Conservation (phyloP, 805 yeast species). For the Candida chauliodis region DNA sequence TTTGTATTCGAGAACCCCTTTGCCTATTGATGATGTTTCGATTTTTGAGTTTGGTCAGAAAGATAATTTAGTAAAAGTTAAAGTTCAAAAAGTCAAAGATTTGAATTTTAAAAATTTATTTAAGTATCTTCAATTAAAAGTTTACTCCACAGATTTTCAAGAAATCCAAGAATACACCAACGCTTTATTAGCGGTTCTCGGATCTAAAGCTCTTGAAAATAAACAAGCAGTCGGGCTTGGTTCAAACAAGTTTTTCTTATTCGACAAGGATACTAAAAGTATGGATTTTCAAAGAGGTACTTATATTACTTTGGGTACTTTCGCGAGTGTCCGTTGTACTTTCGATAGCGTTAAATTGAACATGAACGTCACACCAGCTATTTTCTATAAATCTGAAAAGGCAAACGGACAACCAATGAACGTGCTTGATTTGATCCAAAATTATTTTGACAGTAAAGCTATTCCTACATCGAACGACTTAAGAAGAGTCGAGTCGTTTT, state of each 20-base stretch:
- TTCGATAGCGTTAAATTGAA: constrained; percentile 9
- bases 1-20: constrained; percentile 6
- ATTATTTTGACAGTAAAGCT: constrained; percentile 3
- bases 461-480: constrained; percentile 4
- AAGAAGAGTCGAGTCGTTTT: constrained; percentile 3
- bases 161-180: constrained; percentile 10
- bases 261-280: constrained; percentile 5
- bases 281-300: constrained; percentile 7
- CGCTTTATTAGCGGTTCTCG: constrained; percentile 9
- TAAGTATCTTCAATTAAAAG: constrained; percentile 7
- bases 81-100: constrained; percentile 8
- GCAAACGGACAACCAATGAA: constrained; percentile 10
- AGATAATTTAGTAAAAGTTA: constrained; percentile 3
- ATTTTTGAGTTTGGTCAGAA: constrained; percentile 2
- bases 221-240: constrained; percentile 8
- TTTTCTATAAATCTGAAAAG: constrained; percentile 9
- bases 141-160: constrained; percentile 9
- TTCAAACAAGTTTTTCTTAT: constrained; percentile 9
- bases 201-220: constrained; percentile 6
- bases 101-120: constrained; percentile 8
- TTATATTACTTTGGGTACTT: constrained; percentile 8
- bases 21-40: constrained; percentile 9
- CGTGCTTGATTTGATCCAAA: constrained; percentile 9
- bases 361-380: constrained; percentile 9
- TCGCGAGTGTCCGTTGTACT: constrained; percentile 9